Conservation (phyloP, 352 stramenopile species). For the Phytophthora pseudosyringae region DNA sequence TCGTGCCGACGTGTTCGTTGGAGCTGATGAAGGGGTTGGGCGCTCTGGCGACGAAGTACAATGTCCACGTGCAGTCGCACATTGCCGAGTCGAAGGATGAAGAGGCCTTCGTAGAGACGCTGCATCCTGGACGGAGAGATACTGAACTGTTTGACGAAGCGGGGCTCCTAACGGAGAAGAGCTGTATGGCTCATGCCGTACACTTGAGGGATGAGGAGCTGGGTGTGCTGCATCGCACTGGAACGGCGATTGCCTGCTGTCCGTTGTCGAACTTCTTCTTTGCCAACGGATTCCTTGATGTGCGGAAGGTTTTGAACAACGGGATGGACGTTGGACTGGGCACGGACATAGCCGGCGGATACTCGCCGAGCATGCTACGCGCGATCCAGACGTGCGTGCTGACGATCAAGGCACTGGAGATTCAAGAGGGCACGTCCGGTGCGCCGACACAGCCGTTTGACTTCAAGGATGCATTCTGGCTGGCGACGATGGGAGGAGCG, state of each 20-base stretch:
- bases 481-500: constrained; percentile 89
- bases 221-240: constrained; percentile 48
- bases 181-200: constrained; percentile 90
- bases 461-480: constrained; percentile 87
- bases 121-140: constrained; percentile 74
- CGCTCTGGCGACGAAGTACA: constrained; percentile 64
- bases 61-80: constrained; percentile 87
- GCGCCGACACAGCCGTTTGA: constrained; percentile 40
- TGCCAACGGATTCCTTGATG: constrained; percentile 67
- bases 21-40: constrained; percentile 82
- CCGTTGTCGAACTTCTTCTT: constrained; percentile 94
- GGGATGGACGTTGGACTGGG: constrained; percentile 72
- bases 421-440: constrained; percentile 35
- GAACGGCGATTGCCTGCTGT: constrained; percentile 88
- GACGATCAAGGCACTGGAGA: constrained; percentile 67
- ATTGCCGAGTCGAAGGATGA: constrained; percentile 87
- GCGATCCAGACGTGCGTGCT: constrained; percentile 85
- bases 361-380: constrained; percentile 90
- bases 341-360: constrained; percentile 92
- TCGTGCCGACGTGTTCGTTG: constrained; percentile 89
- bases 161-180: constrained; percentile 66
- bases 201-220: constrained; percentile 77
- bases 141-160: constrained; percentile 73
- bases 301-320: constrained; percentile 59
- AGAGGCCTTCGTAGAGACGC: constrained; percentile 72